Conservation (phyloP, 140 eudicot species). For the Flaveria floridana region DNA sequence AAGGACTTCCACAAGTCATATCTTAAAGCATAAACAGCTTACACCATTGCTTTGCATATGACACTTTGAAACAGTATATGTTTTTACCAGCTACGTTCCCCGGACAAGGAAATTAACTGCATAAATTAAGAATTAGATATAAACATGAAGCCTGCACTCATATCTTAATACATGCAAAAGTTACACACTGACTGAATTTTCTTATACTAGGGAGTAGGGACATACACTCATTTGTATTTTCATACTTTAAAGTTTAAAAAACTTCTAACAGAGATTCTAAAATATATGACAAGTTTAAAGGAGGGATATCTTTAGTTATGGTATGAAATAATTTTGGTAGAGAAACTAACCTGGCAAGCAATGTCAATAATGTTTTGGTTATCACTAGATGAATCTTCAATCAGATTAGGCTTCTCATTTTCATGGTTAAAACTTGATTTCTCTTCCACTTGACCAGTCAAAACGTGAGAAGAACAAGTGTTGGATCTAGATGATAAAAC, state of each 20-base stretch:
- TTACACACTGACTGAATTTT: not conserved
- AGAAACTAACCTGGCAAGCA: conserved; percentile 61
- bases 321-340: not conserved
- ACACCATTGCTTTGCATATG: conserved; percentile 21
- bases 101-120: conserved; percentile 44
- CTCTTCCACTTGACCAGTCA: conserved; percentile 11
- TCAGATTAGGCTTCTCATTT: conserved; percentile 16
- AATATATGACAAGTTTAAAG: not conserved
- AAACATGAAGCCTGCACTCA: not conserved
- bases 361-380: conserved; percentile 45
- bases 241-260: not conserved
- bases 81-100: conserved; percentile 21
- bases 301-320: not conserved
- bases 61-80: conserved; percentile 13
- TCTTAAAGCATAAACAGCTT: too few relatives aligned
- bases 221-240: too few relatives aligned
- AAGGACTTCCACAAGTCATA: not conserved
- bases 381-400: conserved; percentile 38
- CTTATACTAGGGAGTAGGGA: not conserved
- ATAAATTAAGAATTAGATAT: not conserved
- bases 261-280: not conserved
- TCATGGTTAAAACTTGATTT: conserved; percentile 22
- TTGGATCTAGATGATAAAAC: conserved; percentile 31
- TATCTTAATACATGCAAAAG: not conserved
- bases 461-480: conserved; percentile 26